Evolutionary conservation across 768 basidiomycete species (phyloP).

Genomic region (Collybia mongolica): DNA sequence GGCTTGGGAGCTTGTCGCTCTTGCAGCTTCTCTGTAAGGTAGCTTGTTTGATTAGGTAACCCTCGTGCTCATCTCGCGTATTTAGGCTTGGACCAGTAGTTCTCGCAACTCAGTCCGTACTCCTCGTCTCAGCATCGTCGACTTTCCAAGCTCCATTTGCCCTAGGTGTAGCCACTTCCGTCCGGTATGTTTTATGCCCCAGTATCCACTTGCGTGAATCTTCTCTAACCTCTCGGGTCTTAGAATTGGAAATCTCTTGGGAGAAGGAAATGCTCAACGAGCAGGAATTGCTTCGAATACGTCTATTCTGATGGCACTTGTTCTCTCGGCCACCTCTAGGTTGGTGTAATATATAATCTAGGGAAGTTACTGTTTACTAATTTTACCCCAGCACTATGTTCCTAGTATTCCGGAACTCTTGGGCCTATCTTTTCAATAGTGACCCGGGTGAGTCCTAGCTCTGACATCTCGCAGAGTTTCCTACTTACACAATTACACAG

Average conservation of each 20-base stretch:
- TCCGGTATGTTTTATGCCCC: conserved; percentile 51
- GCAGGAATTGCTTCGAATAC: conserved; percentile 68
- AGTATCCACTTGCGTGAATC: neutral
- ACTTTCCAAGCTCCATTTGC: conserved; percentile 86
- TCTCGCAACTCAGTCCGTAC: conserved; percentile 87
- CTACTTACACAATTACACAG: conserved; percentile 23
- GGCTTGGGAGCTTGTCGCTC: conserved; percentile 88
- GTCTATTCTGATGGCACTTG: conserved; percentile 63
- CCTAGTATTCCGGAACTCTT: conserved; percentile 58
- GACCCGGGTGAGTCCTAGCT: conserved; percentile 46
- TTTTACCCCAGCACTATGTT: conserved; percentile 44
- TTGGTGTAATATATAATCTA: conserved; percentile 18
- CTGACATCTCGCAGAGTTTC: neutral
- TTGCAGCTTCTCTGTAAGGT: conserved; percentile 48
- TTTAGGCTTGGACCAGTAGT: conserved; percentile 71
- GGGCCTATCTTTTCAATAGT: conserved; percentile 75
- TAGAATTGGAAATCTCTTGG: conserved; percentile 87
- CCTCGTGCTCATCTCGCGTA: neutral
- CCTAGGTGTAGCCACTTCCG: conserved; percentile 79
- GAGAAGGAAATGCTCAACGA: conserved; percentile 71
- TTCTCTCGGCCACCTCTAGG: conserved; percentile 69
- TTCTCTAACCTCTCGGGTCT: neutral
- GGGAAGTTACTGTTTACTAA: conserved; percentile 1
- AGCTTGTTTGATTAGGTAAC: neutral
- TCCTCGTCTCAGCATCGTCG: conserved; percentile 71